Evolutionary conservation across 768 basidiomycete species (phyloP).

Genomic region (Mycena crocata): DNA sequence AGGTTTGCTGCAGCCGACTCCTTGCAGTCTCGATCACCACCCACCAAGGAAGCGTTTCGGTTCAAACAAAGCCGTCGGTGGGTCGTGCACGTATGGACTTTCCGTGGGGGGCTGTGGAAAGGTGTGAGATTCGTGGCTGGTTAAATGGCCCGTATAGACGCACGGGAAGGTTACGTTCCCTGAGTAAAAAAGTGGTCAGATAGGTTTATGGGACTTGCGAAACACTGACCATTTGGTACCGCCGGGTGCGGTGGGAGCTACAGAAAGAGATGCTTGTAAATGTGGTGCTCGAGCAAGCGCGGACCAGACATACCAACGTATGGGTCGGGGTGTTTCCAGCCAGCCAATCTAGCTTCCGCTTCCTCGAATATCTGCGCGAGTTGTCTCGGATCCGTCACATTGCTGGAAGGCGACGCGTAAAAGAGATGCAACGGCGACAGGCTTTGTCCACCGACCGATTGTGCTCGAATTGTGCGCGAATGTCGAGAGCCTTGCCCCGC

Average conservation of each 20-base stretch:
- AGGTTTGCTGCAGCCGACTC: too few relatives aligned
- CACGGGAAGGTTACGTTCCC: slow-evolving; percentile 89
- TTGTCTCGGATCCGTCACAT: slow-evolving; percentile 87
- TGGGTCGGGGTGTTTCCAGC: slow-evolving; percentile 87
- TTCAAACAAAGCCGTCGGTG: slow-evolving; percentile 24
- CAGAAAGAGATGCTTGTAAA: slow-evolving; percentile 14
- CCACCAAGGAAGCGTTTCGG: too few relatives aligned
- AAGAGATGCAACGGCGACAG: slow-evolving; percentile 3
- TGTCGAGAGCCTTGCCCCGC: slow-evolving; percentile 85
- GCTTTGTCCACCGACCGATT: slow-evolving; percentile 73
- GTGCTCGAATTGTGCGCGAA: slow-evolving; percentile 92
- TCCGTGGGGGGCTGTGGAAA: slow-evolving; percentile 54
- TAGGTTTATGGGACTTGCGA: slow-evolving; percentile 8
- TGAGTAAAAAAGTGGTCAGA: slow-evolving; percentile 32
- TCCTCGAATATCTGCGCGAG: slow-evolving; percentile 81
- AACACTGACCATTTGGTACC: slow-evolving; percentile 96
- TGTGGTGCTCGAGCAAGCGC: slow-evolving; percentile 8
- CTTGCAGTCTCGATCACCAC: background rate
- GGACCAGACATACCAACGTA: slow-evolving; percentile 79
- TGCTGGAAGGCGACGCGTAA: slow-evolving; percentile 52
- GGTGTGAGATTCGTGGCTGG: background rate
- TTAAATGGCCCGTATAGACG: slow-evolving; percentile 34
- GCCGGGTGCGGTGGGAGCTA: slow-evolving; percentile 86
- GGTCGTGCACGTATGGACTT: slow-evolving; percentile 58
- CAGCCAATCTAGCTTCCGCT: slow-evolving; percentile 81